Conservation (phyloP, 192 early-diverging fungal genomes). For the Umbelopsis sp. region DNA sequence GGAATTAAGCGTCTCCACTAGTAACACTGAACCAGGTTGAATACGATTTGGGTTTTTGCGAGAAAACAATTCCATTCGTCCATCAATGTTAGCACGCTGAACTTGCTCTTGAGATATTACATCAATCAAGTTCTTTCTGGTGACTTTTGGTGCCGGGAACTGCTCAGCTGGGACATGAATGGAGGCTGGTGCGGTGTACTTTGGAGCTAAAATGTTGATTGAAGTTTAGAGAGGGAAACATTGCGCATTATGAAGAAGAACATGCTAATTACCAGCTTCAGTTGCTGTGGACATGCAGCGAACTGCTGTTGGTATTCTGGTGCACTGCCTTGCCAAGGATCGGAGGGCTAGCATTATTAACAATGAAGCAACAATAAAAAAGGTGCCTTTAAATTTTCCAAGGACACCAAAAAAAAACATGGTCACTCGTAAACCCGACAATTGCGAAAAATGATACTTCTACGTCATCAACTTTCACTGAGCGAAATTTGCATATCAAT, state of each 20-base stretch:
- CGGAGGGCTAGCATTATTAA: slow-evolving; percentile 2
- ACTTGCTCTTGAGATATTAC: slow-evolving; percentile 64
- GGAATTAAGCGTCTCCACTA: slow-evolving; percentile 70
- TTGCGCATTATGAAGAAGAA: not conserved
- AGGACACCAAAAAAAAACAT: not conserved
- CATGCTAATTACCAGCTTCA: not conserved
- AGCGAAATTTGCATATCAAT: too few species aligned
- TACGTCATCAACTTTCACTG: too few species aligned
- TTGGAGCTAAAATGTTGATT: not conserved
- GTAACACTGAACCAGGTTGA: slow-evolving; percentile 63
- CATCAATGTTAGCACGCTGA: slow-evolving; percentile 54
- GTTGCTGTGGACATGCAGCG: slow-evolving; percentile 6
- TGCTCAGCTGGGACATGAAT: slow-evolving; percentile 8
- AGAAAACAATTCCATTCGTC: slow-evolving; percentile 63
- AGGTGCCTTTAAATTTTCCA: not conserved
- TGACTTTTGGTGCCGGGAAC: slow-evolving; percentile 1
- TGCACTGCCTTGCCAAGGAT: slow-evolving; percentile 10
- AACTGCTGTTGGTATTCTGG: not conserved
- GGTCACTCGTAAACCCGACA: not conserved
- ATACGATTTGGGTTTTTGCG: slow-evolving; percentile 58
- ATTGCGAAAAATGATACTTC: too few species aligned
- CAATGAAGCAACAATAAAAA: not conserved
- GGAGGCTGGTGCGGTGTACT: not conserved
- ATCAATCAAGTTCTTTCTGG: slow-evolving; percentile 64
- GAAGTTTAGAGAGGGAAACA: not conserved